phyloP scores from a whole-genome alignment of 495 filamentous ascomycete species.

The Saxophila tyrrhenica region DNA sequence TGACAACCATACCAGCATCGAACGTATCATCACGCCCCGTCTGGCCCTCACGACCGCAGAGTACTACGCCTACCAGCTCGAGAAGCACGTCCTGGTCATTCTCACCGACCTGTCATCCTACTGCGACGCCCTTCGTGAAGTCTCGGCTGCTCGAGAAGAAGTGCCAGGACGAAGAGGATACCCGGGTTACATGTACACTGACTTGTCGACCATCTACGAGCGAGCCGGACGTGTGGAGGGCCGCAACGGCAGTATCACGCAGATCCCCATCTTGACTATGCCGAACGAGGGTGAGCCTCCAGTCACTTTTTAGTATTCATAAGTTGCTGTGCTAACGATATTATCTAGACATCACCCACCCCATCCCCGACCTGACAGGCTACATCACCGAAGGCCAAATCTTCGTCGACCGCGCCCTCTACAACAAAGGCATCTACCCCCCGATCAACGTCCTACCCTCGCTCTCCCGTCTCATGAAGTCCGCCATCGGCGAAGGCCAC shows the following conservation, averaged over 20 bases:
- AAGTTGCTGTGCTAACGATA: slow-evolving; percentile 9
- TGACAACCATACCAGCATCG: slow-evolving; percentile 70
- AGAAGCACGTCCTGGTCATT: slow-evolving; percentile 99
- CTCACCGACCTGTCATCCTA: slow-evolving; percentile 96
- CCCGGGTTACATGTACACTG: slow-evolving; percentile 99
- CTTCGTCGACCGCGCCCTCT: slow-evolving; percentile 85
- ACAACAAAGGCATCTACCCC: slow-evolving; percentile 95
- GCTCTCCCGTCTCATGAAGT: slow-evolving; percentile 99
- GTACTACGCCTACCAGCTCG: slow-evolving; percentile 99
- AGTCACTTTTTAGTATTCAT: too few relatives aligned
- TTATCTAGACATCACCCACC: slow-evolving; percentile 83
- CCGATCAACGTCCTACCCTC: slow-evolving; percentile 99
- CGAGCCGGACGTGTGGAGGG: slow-evolving; percentile 96
- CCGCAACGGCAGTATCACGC: slow-evolving; percentile 95
- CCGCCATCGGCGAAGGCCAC: slow-evolving; percentile 92
- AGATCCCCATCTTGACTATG: slow-evolving; percentile 98
- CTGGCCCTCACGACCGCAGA: slow-evolving; percentile 96
- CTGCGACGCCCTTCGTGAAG: slow-evolving; percentile 96
- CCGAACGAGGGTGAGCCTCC: slow-evolving; percentile 82
- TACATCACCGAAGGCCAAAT: slow-evolving; percentile 99
- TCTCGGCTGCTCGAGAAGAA: slow-evolving; percentile 96
- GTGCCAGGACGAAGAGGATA: slow-evolving; percentile 98
- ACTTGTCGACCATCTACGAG: slow-evolving; percentile 99
- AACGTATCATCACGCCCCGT: slow-evolving; percentile 99
- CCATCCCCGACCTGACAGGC: slow-evolving; percentile 95